Evolutionary conservation across 2,329 filamentous ascomycete species (phyloP), one percentile per base, ranked within the genome.

Genomic region (Magnaporthales sp.): DNA sequence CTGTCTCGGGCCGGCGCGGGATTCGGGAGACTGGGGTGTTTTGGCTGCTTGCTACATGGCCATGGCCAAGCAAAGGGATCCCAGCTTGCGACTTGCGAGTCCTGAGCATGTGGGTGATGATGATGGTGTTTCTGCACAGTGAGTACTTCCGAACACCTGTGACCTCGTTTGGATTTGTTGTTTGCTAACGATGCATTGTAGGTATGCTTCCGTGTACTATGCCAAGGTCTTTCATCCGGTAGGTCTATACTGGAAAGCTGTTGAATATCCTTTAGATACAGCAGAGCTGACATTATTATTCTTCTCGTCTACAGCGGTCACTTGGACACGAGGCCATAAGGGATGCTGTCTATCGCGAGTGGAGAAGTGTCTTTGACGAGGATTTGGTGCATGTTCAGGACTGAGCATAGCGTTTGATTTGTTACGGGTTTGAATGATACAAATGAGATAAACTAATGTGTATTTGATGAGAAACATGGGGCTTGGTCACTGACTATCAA

Each of bases 131-230:
- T 22, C 54, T 58, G 22, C 54, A 26, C 54, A 58, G 54, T 58
- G 54, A 58, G 54, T 58, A 7, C 32, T 11, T 10, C 54, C n/a
- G 22, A 13, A 4, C 19, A 10, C 15, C n/a, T 10, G 3, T 58
- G 54, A 24, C 15, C n/a, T 58, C 6, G 10, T 58, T 2, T 58
- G 3, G n/a, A 22, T 10, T 22, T 58, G 54, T 26, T 6, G 54
- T 26, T 38, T 11, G 24, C 54, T 24, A 58, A 26, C 11, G 5
- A 11, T 58, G n/a, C 22, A 24, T 10, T 58, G n/a, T 11, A 58
- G 79, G 79, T 79, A 79, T 70, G 78, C 80, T n/a, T 80, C 80
- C 15, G 80, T 78, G 31, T 81, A 78, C 67, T 81, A 80, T 65
- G 80, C 77, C 60, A 80, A 80, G 71, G 80, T 77, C 0, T 81